A percentile compares a stretch with the other conserved stretches of the same genome.
Conservation (phyloP, 2,329 filamentous ascomycete genomes). For the Macrophomina tecta region DNA sequence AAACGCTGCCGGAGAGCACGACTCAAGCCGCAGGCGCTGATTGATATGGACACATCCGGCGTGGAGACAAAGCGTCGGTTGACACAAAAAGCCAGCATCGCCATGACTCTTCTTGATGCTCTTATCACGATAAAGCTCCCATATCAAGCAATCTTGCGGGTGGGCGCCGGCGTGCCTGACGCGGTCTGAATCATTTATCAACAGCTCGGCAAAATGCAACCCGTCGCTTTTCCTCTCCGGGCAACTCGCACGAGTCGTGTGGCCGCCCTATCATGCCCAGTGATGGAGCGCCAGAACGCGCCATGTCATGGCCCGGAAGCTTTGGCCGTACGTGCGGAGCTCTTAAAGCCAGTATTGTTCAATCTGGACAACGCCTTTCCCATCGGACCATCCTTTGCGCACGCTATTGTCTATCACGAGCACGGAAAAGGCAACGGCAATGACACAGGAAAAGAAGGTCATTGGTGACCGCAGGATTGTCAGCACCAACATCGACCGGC, state of each 20-base stretch:
- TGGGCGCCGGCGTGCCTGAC: not conserved
- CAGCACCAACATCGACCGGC: not conserved
- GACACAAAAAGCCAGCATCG: too few relatives aligned
- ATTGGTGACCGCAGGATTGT: not conserved
- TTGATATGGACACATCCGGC: too few relatives aligned
- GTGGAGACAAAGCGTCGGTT: too few relatives aligned
- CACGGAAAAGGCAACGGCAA: not conserved
- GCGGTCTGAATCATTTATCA: not conserved
- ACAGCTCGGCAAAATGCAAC: not conserved
- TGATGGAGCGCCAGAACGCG: not conserved
- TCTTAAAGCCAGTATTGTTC: not conserved
- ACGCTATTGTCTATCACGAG: not conserved
- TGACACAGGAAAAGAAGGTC: not conserved
- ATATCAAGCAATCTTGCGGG: not conserved
- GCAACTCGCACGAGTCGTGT: not conserved
- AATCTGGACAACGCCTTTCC: not conserved
- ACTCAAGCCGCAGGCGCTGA: too few relatives aligned
- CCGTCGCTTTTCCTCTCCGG: not conserved
- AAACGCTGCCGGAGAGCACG: too few relatives aligned
- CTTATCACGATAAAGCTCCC: not conserved
- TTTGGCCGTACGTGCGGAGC: not conserved
- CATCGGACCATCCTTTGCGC: not conserved
- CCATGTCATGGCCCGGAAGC: not conserved
- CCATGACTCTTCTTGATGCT: too few relatives aligned
- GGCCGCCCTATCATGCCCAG: not conserved